A percentile compares a stretch with the other conserved stretches of the same genome.
These are phyloP conservation scores for Alternaria alternata DNA, from an alignment of 2,329 filamentous ascomycete species.

Conservation along the genomic window DNA sequence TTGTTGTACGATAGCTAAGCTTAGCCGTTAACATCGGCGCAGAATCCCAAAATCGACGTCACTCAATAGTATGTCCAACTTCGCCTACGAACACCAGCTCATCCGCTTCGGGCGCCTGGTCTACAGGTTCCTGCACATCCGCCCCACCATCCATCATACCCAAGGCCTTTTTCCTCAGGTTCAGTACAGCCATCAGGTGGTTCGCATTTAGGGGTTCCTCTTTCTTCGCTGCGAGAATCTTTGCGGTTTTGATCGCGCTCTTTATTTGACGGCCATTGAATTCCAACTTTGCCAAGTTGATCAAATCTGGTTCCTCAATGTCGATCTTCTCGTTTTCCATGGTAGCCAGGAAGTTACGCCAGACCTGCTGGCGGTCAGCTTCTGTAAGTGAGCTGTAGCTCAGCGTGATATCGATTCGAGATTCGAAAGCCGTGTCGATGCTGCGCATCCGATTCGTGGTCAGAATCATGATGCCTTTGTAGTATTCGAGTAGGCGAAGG, in stretches of 20 bases:
- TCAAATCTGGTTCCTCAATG: slow-evolving; percentile 5
- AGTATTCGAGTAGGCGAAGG: slow-evolving; percentile 54
- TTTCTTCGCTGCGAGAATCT: slow-evolving; percentile 20
- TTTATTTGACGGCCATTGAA: slow-evolving; percentile 18
- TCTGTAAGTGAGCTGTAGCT: slow-evolving; percentile 49
- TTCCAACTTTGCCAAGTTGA: slow-evolving; percentile 1
- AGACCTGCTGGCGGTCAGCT: slow-evolving; percentile 36
- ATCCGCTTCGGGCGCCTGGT: not conserved
- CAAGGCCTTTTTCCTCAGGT: slow-evolving; percentile 10
- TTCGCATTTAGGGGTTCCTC: slow-evolving; percentile 13
- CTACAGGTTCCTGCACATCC: not conserved
- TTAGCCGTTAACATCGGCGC: not conserved
- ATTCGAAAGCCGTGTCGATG: slow-evolving; percentile 53
- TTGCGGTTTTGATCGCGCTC: slow-evolving; percentile 16
- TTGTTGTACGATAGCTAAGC: too few relatives aligned
- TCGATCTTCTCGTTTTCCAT: slow-evolving; percentile 11
- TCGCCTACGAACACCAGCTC: not conserved
- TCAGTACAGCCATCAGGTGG: slow-evolving; percentile 18
- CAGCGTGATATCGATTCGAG: slow-evolving; percentile 24
- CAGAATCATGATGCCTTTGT: slow-evolving; percentile 54
- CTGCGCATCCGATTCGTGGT: slow-evolving; percentile 53
- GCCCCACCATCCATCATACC: slow-evolving; percentile 8
- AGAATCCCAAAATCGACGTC: not conserved
- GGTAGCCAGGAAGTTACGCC: slow-evolving; percentile 14
- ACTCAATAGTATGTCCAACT: not conserved